These are phyloP conservation scores for Scleroderma bovista DNA, from an alignment of 768 basidiomycete species.

Conservation along the genomic window DNA sequence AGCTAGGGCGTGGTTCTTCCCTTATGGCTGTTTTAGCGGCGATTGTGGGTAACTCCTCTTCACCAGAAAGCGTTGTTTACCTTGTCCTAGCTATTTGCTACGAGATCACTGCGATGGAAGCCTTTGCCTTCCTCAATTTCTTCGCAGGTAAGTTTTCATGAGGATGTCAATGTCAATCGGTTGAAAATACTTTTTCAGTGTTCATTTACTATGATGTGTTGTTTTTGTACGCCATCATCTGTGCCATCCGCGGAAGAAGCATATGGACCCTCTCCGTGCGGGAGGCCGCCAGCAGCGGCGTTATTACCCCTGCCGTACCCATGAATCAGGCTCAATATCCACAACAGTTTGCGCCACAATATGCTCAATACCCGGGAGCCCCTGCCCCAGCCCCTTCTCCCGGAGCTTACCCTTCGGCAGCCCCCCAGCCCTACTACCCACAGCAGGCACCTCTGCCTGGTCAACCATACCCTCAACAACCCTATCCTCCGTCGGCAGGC, in stretches of 20 bases:
- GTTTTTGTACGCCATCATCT: slow-evolving; percentile 19
- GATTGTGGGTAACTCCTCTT: slow-evolving; percentile 6
- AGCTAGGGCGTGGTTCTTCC: slow-evolving; percentile 7
- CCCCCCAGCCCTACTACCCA: slow-evolving; percentile 5
- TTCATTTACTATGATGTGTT: slow-evolving; percentile 20
- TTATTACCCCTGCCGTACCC: neutral
- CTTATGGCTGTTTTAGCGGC: slow-evolving; percentile 11
- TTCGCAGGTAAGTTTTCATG: slow-evolving; percentile 13
- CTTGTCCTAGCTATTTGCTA: slow-evolving; percentile 10
- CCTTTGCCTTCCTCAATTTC: slow-evolving; percentile 18
- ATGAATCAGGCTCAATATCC: slow-evolving; percentile 9
- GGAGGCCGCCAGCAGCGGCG: slow-evolving; percentile 8
- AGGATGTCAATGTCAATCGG: neutral
- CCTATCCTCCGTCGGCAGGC: slow-evolving; percentile 3
- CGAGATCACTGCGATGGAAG: slow-evolving; percentile 17
- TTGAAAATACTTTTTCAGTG: slow-evolving; percentile 5
- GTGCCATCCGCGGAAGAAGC: slow-evolving; percentile 14
- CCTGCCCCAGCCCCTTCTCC: neutral
- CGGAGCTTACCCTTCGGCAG: neutral
- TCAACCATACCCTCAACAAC: neutral
- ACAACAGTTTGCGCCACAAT: slow-evolving; percentile 2
- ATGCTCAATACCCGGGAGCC: slow-evolving; percentile 1
- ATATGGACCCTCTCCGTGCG: slow-evolving; percentile 21
- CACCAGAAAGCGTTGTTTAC: neutral
- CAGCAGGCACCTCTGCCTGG: slow-evolving; percentile 3